A percentile compares a stretch with the other conserved stretches of the same genome.
Evolutionary conservation across 345 rosid genomes (phyloP).

Genomic region (Salix brachista): DNA sequence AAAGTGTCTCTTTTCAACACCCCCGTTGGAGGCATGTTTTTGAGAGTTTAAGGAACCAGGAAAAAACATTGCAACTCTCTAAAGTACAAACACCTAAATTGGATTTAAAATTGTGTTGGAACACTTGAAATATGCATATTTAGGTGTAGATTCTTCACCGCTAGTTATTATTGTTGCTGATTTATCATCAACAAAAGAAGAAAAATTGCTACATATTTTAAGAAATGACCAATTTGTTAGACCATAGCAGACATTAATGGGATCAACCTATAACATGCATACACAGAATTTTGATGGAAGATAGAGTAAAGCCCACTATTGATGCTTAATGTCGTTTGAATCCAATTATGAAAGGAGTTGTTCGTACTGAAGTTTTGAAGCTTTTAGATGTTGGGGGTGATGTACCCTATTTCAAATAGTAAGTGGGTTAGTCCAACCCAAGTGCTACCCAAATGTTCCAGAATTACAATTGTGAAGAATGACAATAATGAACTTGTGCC

Average conservation of each 20-base stretch:
- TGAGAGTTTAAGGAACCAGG: not conserved
- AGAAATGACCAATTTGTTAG: not conserved
- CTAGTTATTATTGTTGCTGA: not conserved
- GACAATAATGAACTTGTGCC: not conserved
- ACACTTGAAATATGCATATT: not conserved
- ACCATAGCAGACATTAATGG: not conserved
- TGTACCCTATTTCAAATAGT: not conserved
- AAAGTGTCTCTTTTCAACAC: too few relatives aligned
- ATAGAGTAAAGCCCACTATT: not conserved
- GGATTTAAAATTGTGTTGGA: not conserved
- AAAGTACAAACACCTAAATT: not conserved
- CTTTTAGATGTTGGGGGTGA: not conserved
- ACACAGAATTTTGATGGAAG: not conserved
- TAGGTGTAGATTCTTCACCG: not conserved
- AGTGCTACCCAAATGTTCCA: not conserved
- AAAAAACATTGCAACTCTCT: not conserved
- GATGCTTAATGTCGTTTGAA: not conserved
- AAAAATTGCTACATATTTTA: not conserved
- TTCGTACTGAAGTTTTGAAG: not conserved
- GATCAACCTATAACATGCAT: not conserved
- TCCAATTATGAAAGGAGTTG: not conserved
- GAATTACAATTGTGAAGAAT: not conserved
- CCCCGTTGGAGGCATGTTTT: not conserved
- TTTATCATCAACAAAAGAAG: not conserved
- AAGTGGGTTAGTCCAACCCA: not conserved